Percentiles rank a stretch among this genome's conserved stretches.
These are phyloP conservation scores for Austroboletus novae-zelandiae DNA, from an alignment of 1,284 basidiomycete species.

Conservation along the genomic window DNA sequence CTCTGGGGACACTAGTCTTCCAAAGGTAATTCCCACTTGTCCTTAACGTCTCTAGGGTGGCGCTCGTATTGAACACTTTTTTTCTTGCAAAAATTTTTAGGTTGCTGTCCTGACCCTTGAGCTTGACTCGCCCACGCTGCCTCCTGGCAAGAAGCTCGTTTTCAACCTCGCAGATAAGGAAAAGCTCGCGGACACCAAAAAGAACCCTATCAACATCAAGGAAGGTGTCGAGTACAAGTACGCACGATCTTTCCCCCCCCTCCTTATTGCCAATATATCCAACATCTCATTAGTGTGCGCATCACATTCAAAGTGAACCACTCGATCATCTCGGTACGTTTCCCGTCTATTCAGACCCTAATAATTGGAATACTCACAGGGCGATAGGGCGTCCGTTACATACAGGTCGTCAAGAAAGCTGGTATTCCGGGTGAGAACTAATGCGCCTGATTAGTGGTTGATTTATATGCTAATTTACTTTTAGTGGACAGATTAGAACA, in stretches of 20 bases:
- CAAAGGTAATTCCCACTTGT: conserved; percentile 50
- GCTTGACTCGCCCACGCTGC: conserved; percentile 65
- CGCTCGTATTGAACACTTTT: conserved; percentile 1
- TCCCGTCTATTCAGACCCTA: background rate
- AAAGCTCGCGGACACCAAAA: conserved; percentile 53
- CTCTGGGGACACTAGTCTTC: conserved; percentile 43
- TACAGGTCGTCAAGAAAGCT: conserved; percentile 80
- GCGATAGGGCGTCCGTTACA: conserved; percentile 72
- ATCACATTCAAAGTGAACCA: conserved; percentile 83
- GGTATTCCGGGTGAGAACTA: conserved; percentile 58
- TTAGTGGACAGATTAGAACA: conserved; percentile 85
- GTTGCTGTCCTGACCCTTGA: conserved; percentile 69
- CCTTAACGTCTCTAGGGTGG: conserved; percentile 1
- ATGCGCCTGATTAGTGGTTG: background rate
- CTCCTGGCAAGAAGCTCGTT: conserved; percentile 55
- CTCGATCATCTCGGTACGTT: conserved; percentile 75
- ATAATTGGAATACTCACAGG: conserved; percentile 8
- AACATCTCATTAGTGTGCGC: conserved; percentile 51
- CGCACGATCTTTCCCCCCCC: conserved; percentile 7
- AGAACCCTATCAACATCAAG: conserved; percentile 75
- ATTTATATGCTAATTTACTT: conserved; percentile 7
- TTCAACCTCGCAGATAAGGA: conserved; percentile 54
- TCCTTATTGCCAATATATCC: conserved; percentile 1
- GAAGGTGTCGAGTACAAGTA: conserved; percentile 85
- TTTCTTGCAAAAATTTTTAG: conserved; percentile 38